Base-by-base conservation (phyloP, 2,329 filamentous ascomycete genomes). In the Aspergillus sp. region DNA sequence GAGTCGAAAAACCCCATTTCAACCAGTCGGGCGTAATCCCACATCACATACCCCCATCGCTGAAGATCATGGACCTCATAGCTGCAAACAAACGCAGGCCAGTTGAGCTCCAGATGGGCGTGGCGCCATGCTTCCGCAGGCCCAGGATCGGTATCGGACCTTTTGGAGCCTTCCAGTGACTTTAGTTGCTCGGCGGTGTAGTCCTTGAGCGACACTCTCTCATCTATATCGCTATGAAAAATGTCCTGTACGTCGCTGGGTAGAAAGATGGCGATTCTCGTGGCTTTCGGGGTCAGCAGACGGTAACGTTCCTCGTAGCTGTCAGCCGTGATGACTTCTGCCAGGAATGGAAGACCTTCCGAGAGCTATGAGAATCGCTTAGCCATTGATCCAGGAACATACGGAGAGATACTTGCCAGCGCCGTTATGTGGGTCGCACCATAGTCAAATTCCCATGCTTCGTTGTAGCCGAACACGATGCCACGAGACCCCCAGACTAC, bases 11-110 rank as follows among this genome's bases (percentile, higher is more conserved):
- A 30, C 22, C 17, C 33, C 30, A 40, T 38, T 14, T 38, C 35
- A 13, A 22, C 8, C 14, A 47, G 45, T 22, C 45, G 45, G 19
- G 20, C 3, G 14, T 26, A 7, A 24, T 47, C 33, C 45, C 45
- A 47, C 33, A 47, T 47, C n/a, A 40, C 45, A 9, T 47, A 47
- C 4, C 45, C 45, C 32, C 45, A 47, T 36, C 17, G 17, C 17
- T 19, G n/a, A 8, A 38, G 11, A 4, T 38, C 45, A n/a, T 17
- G 30, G 10, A 19, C 17, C 3, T 30, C 11, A 16, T 19, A 4
- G 22, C 30, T 36, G 24, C 9, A 20, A 13, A 47, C 30, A 40
- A 47, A 40, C 8, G 9, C 16, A 6, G 3, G 11, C 32, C 16
- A 24, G 13, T 17, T 4, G 17, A 24, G 19, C 7, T 47, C 11